Evolutionary conservation across 345 rosid genomes (phyloP), one percentile per base, ranked within the genome.

Genomic region (Populus alba): DNA sequence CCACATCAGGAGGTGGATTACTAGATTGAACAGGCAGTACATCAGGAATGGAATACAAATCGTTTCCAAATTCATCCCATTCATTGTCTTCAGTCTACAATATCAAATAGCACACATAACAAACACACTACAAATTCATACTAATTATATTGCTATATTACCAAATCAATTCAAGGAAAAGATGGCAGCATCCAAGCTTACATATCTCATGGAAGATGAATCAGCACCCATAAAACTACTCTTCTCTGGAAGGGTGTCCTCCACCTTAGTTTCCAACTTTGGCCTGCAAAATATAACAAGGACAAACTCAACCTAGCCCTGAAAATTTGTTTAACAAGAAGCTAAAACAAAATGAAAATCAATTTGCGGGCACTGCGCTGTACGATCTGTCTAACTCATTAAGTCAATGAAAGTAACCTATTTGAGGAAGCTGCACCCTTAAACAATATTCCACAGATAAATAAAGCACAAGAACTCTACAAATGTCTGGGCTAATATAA

Each of bases 31-130:
- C 83, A 3, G 88, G 85, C 38, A 82, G 82, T 57, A 73, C 89
- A 75, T 91, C 97, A 69, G 97, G 97, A 80, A 96, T 90, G 33
- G 97, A 88, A 80, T 96, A 96, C 51, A 94, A 87, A 83, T 96
- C 99, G 85, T 86, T 91, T 76, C 99, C 99, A 82, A 96, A 96
- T 82, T 96, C 99, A 88, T 96, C 99, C 90, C 90, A 92, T 73
- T 94, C 99, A 66, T 81, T 79, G 33, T 94, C 98, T 73, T 94
- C 97, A 66, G 86, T 86, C 98, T 94, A 82, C 62, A 76, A 76
- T 71, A 39, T 72, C 57, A 65, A 61, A 79, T 71, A n/a, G 66
- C 33, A 57, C 12, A 67, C 66, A 63, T 20, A 8, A 68, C 65
- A 74, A 65, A 33, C 59, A 45, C 53, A 23, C 41, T 15, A 68